These are phyloP conservation scores for Marchantia polymorpha DNA, from an alignment of 225 moss, liverwort and hornwort species.

Conservation along the genomic window DNA sequence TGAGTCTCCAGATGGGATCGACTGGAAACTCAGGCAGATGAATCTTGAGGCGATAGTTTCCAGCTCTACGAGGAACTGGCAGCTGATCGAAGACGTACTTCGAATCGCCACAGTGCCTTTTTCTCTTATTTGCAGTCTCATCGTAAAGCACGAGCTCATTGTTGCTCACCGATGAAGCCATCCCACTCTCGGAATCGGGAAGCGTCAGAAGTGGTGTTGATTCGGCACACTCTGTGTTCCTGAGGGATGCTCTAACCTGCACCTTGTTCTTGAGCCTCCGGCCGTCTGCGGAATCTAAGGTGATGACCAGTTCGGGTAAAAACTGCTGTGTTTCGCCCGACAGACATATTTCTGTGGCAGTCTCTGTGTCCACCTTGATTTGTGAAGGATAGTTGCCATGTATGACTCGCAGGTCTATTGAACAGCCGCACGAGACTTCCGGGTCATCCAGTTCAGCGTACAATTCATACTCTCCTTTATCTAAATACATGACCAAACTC, in stretches of 20 bases:
- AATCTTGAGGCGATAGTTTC: not conserved
- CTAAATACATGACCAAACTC: not conserved
- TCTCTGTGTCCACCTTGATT: not conserved
- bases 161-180: not conserved
- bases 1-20: not conserved
- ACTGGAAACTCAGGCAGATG: not conserved
- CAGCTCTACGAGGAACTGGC: not conserved
- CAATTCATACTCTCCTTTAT: not conserved
- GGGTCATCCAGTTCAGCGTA: not conserved
- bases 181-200: too few relatives aligned
- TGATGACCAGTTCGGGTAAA: not conserved
- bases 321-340: not conserved
- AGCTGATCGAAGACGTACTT: not conserved
- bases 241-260: not conserved
- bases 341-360: not conserved
- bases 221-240: not conserved
- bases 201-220: not conserved
- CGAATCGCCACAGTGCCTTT: not conserved
- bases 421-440: not conserved
- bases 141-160: not conserved
- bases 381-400: slow-evolving; percentile 2
- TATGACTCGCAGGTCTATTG: not conserved
- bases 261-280: not conserved
- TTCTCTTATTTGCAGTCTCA: not conserved
- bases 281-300: not conserved